Percentiles rank a stretch among this genome's conserved stretches.
Conservation (phyloP, 2,329 filamentous ascomycete species). For the Aspergillus uvarum region DNA sequence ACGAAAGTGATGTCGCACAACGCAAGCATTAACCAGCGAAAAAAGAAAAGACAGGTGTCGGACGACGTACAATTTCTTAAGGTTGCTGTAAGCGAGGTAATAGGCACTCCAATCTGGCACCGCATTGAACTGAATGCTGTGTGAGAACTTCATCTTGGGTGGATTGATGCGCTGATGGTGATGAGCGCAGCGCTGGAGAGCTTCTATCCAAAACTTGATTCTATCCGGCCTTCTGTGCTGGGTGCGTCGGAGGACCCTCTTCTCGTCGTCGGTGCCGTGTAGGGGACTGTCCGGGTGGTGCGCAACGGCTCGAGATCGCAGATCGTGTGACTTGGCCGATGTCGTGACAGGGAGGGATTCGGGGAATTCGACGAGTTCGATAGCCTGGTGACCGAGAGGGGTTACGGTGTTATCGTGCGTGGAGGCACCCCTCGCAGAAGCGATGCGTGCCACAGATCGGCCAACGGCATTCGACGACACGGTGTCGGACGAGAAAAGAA, state of each 20-base stretch:
- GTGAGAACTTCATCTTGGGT: constrained; percentile 98
- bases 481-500: constrained; percentile 14
- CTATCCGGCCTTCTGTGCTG: constrained; percentile 16
- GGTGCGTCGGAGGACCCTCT: not conserved
- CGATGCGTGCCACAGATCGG: constrained; percentile 27
- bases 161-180: constrained; percentile 44
- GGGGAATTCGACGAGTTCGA: constrained; percentile 35
- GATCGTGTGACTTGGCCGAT: constrained; percentile 7
- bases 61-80: constrained; percentile 85
- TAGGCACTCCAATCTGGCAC: constrained; percentile 99
- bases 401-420: constrained; percentile 13
- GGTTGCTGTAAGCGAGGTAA: constrained; percentile 97
- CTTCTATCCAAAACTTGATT: constrained; percentile 36
- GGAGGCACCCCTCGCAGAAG: constrained; percentile 28
- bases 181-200: constrained; percentile 29
- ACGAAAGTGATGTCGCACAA: constrained; percentile 8
- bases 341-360: constrained; percentile 12
- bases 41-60: not conserved
- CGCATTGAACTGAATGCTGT: constrained; percentile 98
- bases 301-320: constrained; percentile 7
- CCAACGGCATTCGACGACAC: constrained; percentile 30
- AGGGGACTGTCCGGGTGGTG: not conserved
- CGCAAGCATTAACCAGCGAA: constrained; percentile 2
- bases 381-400: constrained; percentile 26
- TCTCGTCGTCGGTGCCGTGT: not conserved